Evolutionary conservation across 1,139 yeast genomes (phyloP), one percentile per base, ranked within the genome.

Genomic region (Casaregolazyma lundiana): DNA sequence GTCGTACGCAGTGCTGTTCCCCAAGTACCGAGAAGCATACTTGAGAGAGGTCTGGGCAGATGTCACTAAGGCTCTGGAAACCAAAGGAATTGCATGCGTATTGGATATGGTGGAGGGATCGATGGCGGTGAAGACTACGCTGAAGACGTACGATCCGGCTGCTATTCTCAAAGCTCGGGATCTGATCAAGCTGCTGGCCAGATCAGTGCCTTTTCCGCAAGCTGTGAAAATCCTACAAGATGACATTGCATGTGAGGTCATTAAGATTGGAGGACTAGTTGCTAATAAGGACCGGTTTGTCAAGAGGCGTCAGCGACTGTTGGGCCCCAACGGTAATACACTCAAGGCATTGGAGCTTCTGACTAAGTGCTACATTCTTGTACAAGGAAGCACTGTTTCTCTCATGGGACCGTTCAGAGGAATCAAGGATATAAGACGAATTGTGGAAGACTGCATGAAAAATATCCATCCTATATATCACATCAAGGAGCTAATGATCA

Each of bases 331-430:
- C 62, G 98, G 99, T 61, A 92, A 92, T 66, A 94, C 98, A 0
- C 75, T 94, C 56, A 94, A 92, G 65, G 98, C 98, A 0, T 75
- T 92, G 57, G 98, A 92, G 70, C 76, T 92, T 47, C 75, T 92
- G 53, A 92, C 98, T 18, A 84, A 85, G 59, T 92, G 98, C 70
- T 92, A 92, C 64, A 85, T 92, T 50, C 75, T 92, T 53, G 98
- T 92, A 4, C 99, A 92, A 69, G 99, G 99, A 63, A 89, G 86
- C 65, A 92, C 99, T 0, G 99, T 92, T 3, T 81, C 96, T 51
- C 94, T 85, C 19, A 92, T 92, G 98, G 99, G 99, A 9, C 94
- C 96, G 18, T 90, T 73, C 70, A 87, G 85, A 63, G 98, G 98
- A 2, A 73, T 92, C 54, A 92, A 94, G 65, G 95, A 86, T 55